Conservation (phyloP, 1,139 yeast genomes). For the Yarrowia galli region DNA sequence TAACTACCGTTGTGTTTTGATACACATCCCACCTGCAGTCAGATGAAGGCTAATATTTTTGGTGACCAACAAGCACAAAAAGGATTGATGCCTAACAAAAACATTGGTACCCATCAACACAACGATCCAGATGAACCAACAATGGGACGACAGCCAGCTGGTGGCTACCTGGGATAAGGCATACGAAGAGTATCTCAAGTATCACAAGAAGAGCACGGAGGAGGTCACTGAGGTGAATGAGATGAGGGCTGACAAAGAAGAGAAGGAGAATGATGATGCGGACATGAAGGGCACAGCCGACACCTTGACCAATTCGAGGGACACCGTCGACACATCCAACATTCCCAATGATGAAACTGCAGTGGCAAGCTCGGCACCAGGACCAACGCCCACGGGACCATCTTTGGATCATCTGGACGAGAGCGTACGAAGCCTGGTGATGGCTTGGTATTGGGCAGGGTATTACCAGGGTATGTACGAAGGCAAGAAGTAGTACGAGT, state of each 20-base stretch:
- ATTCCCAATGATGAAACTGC: neutral
- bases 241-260: conserved; percentile 22
- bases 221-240: conserved; percentile 6
- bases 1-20: too few relatives aligned
- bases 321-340: neutral
- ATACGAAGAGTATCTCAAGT: conserved; percentile 44
- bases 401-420: conserved; percentile 44
- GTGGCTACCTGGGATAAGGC: conserved; percentile 45
- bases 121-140: conserved; percentile 28
- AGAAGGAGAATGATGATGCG: neutral
- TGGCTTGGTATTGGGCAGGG: conserved; percentile 51
- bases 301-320: neutral
- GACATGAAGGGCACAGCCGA: conserved; percentile 5
- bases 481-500: conserved; percentile 41
- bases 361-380: neutral
- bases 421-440: conserved; percentile 44
- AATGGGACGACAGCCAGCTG: conserved; percentile 47
- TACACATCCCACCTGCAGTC: neutral
- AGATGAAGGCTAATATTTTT: neutral
- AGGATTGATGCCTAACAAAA: too few relatives aligned
- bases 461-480: conserved; percentile 47
- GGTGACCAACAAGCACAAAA: neutral
- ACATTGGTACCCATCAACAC: neutral
- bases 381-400: conserved; percentile 1
- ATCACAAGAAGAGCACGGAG: conserved; percentile 12